Percentiles rank a stretch among this genome's conserved stretches.
phyloP scores from a whole-genome alignment of 768 basidiomycete species.

The Mycena indigotica region DNA sequence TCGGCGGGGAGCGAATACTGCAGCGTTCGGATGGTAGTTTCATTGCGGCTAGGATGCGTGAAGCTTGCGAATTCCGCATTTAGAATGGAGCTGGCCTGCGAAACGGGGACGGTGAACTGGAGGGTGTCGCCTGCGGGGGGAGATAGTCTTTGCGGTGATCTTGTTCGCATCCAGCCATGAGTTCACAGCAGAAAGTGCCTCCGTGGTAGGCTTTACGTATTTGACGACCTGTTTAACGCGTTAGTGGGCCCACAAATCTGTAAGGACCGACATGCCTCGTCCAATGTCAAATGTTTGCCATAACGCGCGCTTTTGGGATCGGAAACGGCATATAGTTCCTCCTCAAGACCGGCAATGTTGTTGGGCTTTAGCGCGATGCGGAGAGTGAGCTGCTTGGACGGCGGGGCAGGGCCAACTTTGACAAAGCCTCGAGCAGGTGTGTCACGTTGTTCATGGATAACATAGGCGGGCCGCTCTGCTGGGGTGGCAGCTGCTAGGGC shows the following conservation, averaged over 20 bases:
- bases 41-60: not conserved
- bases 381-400: not conserved
- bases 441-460: too few relatives aligned
- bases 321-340: not conserved
- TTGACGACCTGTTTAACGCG: not conserved
- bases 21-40: not conserved
- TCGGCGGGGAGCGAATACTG: not conserved
- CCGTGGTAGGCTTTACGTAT: not conserved
- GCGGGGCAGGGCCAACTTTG: not conserved
- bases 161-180: not conserved
- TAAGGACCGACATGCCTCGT: not conserved
- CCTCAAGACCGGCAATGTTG: not conserved
- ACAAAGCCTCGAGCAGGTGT: too few relatives aligned
- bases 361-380: not conserved
- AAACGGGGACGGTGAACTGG: not conserved
- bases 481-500: too few relatives aligned
- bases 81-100: not conserved
- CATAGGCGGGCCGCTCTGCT: too few relatives aligned
- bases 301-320: not conserved
- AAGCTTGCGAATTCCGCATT: not conserved
- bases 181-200: not conserved
- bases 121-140: constrained; percentile 7
- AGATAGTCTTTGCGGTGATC: not conserved
- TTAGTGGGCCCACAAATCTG: not conserved
- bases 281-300: not conserved